phyloP scores from a whole-genome alignment of 768 basidiomycete species.

The Leccinum obscurum region DNA sequence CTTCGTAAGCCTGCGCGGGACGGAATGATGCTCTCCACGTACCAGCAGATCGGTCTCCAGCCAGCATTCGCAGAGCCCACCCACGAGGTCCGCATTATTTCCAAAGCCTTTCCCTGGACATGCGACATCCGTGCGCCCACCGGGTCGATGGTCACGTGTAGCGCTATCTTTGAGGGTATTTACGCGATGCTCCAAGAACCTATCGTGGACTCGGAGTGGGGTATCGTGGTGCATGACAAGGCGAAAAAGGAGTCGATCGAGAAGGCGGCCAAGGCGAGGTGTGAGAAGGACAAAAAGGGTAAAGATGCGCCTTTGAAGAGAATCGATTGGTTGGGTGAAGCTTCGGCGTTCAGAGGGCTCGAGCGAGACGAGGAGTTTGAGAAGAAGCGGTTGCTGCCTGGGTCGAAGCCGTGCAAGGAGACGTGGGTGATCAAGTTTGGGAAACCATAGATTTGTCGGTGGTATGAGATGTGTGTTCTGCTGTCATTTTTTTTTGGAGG shows the following conservation, averaged over 20 bases:
- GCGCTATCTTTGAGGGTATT: slow-evolving; percentile 56
- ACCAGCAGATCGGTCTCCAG: slow-evolving; percentile 37
- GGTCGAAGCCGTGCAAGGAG: slow-evolving; percentile 41
- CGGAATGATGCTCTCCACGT: slow-evolving; percentile 44
- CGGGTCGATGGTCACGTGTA: slow-evolving; percentile 43
- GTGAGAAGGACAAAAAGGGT: slow-evolving; percentile 30
- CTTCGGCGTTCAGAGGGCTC: slow-evolving; percentile 60
- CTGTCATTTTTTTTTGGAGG: not conserved
- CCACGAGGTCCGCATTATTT: slow-evolving; percentile 50
- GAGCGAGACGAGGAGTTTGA: slow-evolving; percentile 59
- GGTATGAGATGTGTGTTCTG: not conserved
- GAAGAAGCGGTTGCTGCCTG: slow-evolving; percentile 51
- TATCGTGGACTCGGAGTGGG: slow-evolving; percentile 70
- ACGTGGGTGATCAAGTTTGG: slow-evolving; percentile 61
- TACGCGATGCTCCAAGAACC: slow-evolving; percentile 49
- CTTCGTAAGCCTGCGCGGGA: slow-evolving; percentile 43
- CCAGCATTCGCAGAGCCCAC: slow-evolving; percentile 39
- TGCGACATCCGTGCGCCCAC: slow-evolving; percentile 49
- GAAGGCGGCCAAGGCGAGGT: slow-evolving; percentile 50
- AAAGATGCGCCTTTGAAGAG: slow-evolving; percentile 44
- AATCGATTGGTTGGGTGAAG: slow-evolving; percentile 65
- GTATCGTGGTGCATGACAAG: slow-evolving; percentile 46
- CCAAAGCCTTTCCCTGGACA: slow-evolving; percentile 64
- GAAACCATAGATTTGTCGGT: slow-evolving; percentile 21
- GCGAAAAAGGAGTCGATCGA: slow-evolving; percentile 46